These are phyloP conservation scores for Akanthomyces dipterigenus DNA, from an alignment of 2,329 filamentous ascomycete genomes.

Conservation along the genomic window DNA sequence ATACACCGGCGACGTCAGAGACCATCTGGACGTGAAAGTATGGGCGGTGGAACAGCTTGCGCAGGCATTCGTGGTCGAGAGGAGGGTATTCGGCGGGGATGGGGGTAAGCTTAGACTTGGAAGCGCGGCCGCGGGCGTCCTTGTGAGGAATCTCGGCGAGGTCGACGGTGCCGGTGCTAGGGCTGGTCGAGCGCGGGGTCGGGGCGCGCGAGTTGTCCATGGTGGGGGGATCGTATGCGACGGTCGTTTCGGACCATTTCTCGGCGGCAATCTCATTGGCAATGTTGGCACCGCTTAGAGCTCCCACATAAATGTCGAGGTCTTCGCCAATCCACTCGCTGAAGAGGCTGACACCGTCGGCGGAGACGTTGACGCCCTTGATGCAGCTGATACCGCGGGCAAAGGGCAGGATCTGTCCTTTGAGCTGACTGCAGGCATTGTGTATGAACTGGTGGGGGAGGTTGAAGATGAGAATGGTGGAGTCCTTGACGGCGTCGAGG, in stretches of 20 bases:
- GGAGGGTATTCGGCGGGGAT: constrained; percentile 78
- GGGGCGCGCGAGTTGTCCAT: constrained; percentile 73
- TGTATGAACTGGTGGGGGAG: constrained; percentile 93
- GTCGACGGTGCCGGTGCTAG: constrained; percentile 43
- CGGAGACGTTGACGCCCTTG: constrained; percentile 91
- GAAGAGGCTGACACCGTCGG: constrained; percentile 81
- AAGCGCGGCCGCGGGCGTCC: constrained; percentile 60
- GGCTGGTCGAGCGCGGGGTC: constrained; percentile 40
- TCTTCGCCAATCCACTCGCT: constrained; percentile 89
- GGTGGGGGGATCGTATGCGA: constrained; percentile 88
- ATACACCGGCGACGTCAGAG: constrained; percentile 92
- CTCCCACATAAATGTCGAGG: constrained; percentile 92
- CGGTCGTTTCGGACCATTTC: constrained; percentile 95
- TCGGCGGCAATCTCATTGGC: constrained; percentile 90
- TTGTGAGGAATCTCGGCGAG: constrained; percentile 50
- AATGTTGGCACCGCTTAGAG: constrained; percentile 92
- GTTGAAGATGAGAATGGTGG: constrained; percentile 92
- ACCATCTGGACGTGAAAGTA: constrained; percentile 98
- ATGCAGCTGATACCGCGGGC: constrained; percentile 95
- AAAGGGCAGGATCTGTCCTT: constrained; percentile 84
- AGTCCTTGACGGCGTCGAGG: constrained; percentile 70
- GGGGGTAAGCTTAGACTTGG: constrained; percentile 64
- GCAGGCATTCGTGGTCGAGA: constrained; percentile 76
- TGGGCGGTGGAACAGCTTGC: constrained; percentile 83
- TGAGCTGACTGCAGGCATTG: constrained; percentile 74